Conservation (phyloP, 306 rosid species). For the Cyclanthera cordifolia region DNA sequence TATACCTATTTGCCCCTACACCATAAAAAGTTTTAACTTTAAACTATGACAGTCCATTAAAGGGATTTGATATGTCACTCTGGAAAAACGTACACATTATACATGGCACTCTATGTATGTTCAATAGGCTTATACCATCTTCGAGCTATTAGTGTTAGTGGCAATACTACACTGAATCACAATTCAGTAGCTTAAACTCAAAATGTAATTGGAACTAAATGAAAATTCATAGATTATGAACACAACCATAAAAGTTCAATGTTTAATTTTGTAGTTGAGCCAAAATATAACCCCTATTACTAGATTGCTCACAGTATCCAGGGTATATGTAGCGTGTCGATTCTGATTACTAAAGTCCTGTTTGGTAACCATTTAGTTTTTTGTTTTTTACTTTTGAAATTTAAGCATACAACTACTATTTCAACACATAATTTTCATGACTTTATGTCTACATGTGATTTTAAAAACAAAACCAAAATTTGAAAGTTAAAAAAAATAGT, state of each 20-base stretch:
- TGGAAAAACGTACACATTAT: neutral
- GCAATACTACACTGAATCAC: neutral
- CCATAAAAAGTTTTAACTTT: neutral
- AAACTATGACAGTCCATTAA: neutral
- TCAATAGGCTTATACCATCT: neutral
- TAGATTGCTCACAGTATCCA: neutral
- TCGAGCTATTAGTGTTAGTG: neutral
- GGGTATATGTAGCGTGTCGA: neutral
- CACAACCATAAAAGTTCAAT: too few species aligned
- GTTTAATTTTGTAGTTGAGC: neutral
- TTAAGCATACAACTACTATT: too few species aligned
- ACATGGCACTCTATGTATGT: neutral
- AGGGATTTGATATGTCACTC: neutral
- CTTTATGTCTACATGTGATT: too few species aligned
- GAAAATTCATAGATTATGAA: too few species aligned
- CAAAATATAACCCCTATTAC: neutral
- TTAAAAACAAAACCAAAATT: too few species aligned
- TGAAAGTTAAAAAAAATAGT: too few species aligned
- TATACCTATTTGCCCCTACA: neutral
- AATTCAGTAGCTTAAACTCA: neutral
- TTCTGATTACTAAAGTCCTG: neutral
- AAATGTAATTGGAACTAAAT: neutral
- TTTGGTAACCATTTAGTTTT: too few species aligned
- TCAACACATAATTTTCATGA: too few species aligned
- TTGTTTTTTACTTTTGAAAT: too few species aligned